These are phyloP conservation scores for Teunomyces kruisii DNA, from an alignment of 805 yeast species.

Conservation along the genomic window DNA sequence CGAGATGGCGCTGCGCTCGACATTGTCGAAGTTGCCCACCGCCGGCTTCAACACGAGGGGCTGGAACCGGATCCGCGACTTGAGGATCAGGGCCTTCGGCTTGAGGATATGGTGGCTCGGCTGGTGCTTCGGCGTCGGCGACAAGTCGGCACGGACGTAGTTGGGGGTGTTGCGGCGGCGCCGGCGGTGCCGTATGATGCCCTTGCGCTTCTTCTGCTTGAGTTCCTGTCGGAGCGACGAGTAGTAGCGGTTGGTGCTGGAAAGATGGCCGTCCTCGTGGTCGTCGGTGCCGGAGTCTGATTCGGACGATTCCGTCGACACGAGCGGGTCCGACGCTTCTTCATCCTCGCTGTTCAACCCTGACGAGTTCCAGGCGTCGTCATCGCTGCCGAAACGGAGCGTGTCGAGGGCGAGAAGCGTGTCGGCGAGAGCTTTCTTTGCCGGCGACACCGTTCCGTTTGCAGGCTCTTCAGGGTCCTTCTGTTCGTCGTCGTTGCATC, in stretches of 20 bases:
- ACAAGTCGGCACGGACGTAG: slow-evolving; percentile 9
- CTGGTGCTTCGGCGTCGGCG: slow-evolving; percentile 41
- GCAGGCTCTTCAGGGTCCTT: not conserved
- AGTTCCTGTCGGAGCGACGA: slow-evolving; percentile 13
- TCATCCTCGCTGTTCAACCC: slow-evolving; percentile 21
- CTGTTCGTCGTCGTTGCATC: slow-evolving; percentile 3
- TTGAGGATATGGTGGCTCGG: slow-evolving; percentile 43
- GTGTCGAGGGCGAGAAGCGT: slow-evolving; percentile 11
- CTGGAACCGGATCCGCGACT: slow-evolving; percentile 11
- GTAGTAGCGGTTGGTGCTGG: slow-evolving; percentile 22
- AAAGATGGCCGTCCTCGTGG: slow-evolving; percentile 5
- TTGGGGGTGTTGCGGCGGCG: not conserved
- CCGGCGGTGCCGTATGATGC: not conserved
- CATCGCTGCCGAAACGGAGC: slow-evolving; percentile 14
- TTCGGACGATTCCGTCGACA: slow-evolving; percentile 6
- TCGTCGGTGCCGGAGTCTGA: slow-evolving; percentile 2
- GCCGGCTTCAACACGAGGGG: not conserved
- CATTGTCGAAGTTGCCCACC: not conserved
- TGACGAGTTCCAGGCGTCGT: slow-evolving; percentile 24
- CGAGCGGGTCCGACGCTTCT: slow-evolving; percentile 1
- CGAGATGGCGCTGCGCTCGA: slow-evolving; percentile 12
- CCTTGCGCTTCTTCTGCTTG: slow-evolving; percentile 14
- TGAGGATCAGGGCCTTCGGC: slow-evolving; percentile 44
- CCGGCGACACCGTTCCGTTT: slow-evolving; percentile 7
- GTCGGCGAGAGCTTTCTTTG: slow-evolving; percentile 8